phyloP scores from a whole-genome alignment of 2,329 filamentous ascomycete species.

The Hymenoscyphus fraxineus region DNA sequence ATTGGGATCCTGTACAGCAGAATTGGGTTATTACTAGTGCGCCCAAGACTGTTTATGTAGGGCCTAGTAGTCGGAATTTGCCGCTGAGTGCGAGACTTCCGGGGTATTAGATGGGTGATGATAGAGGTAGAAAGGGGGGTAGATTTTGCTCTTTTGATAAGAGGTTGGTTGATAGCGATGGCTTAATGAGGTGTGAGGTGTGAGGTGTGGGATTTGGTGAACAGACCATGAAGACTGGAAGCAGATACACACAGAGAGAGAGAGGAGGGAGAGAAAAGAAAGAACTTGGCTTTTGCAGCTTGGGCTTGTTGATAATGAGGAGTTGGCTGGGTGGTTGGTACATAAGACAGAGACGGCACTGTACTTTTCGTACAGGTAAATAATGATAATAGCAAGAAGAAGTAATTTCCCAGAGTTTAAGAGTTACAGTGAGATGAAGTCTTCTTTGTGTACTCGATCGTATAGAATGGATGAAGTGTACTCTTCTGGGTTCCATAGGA shows the following conservation, averaged over 20 bases:
- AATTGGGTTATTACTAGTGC: slow-evolving; percentile 63
- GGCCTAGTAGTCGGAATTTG: slow-evolving; percentile 33
- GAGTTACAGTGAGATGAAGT: no score
- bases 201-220: background rate
- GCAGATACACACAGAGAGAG: background rate
- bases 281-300: no score
- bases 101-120: background rate
- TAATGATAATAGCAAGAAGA: no score
- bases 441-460: no score
- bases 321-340: no score
- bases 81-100: slow-evolving; percentile 26
- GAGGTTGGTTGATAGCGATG: background rate
- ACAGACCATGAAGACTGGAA: background rate
- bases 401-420: no score
- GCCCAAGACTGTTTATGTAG: slow-evolving; percentile 35
- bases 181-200: background rate
- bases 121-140: background rate
- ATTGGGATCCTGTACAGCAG: slow-evolving; percentile 77
- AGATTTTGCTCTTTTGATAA: background rate
- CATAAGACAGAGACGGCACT: no score
- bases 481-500: no score
- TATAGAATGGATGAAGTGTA: no score
- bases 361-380: no score
- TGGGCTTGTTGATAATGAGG: no score
- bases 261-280: no score